Percentiles rank a stretch among this genome's conserved stretches.
Conservation (phyloP, 495 filamentous ascomycete genomes). For the Penicillium macrosclerotiorum region DNA sequence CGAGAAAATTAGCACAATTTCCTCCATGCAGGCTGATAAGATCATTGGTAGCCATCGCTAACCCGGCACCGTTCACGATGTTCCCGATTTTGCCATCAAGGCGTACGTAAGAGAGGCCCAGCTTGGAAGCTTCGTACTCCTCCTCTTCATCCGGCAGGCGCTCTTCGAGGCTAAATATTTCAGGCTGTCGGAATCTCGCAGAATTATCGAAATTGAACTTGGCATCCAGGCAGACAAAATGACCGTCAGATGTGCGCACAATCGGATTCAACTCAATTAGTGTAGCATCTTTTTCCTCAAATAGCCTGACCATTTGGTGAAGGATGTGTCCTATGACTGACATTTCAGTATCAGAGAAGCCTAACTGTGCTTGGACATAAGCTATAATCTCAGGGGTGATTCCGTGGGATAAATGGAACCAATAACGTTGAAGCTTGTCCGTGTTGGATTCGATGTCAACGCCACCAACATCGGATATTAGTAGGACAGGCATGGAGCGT, state of each 20-base stretch:
- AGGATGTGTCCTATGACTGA: slow-evolving; percentile 19
- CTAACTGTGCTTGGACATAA: slow-evolving; percentile 22
- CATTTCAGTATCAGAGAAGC: slow-evolving; percentile 27
- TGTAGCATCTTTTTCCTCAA: slow-evolving; percentile 33
- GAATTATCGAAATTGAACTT: slow-evolving; percentile 33
- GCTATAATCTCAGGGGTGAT: slow-evolving; percentile 22
- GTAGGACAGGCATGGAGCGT: slow-evolving; percentile 22
- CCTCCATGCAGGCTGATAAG: slow-evolving; percentile 26
- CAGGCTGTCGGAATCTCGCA: slow-evolving; percentile 23
- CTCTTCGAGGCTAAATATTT: slow-evolving; percentile 25
- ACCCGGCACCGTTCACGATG: slow-evolving; percentile 34
- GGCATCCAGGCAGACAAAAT: slow-evolving; percentile 30
- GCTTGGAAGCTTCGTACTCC: slow-evolving; percentile 20
- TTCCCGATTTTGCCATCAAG: slow-evolving; percentile 35
- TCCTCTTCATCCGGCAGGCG: slow-evolving; percentile 12
- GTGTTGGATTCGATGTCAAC: slow-evolving; percentile 33
- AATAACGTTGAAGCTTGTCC: slow-evolving; percentile 24
- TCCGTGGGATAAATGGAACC: slow-evolving; percentile 22
- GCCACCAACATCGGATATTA: slow-evolving; percentile 29
- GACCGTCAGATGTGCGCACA: slow-evolving; percentile 22
- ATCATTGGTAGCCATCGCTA: slow-evolving; percentile 40
- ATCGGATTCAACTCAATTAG: slow-evolving; percentile 35
- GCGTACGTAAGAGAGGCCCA: slow-evolving; percentile 29
- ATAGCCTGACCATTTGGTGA: slow-evolving; percentile 25
- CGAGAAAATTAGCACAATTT: slow-evolving; percentile 32